phyloP scores from a whole-genome alignment of 1,139 yeast genomes.

The Petasospora rhodanensis region DNA sequence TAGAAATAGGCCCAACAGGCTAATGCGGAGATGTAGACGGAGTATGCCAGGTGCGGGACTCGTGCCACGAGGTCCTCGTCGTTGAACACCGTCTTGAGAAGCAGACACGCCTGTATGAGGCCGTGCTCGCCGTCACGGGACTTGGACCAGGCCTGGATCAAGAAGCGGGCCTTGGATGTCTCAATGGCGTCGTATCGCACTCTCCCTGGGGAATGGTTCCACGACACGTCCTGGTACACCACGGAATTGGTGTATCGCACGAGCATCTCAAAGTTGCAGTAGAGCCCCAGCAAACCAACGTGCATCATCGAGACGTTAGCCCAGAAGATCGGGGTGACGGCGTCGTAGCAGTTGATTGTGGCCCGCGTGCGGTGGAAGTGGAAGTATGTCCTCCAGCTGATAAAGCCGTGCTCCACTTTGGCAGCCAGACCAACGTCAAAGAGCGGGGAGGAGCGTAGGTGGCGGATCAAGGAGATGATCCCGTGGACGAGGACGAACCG shows the following conservation, averaged over 20 bases:
- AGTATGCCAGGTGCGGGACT: constrained; percentile 24
- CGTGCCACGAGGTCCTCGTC: constrained; percentile 22
- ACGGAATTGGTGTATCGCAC: constrained; percentile 9
- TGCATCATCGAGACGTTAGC: constrained; percentile 23
- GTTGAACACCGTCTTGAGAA: constrained; percentile 20
- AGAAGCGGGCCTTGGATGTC: constrained; percentile 13
- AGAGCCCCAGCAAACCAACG: constrained; percentile 20
- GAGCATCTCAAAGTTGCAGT: constrained; percentile 19
- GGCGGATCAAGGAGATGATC: constrained; percentile 35
- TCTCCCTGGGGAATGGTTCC: constrained; percentile 17
- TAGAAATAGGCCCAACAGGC: constrained; percentile 7
- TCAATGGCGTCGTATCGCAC: constrained; percentile 17
- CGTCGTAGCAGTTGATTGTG: constrained; percentile 23
- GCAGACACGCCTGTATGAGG: constrained; percentile 25
- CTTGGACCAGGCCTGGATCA: constrained; percentile 22
- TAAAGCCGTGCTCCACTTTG: constrained; percentile 33
- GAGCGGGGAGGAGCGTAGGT: constrained; percentile 28
- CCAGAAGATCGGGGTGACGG: constrained; percentile 27
- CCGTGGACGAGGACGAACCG: constrained; percentile 38
- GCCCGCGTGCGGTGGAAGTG: constrained; percentile 20
- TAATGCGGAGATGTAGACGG: constrained; percentile 15
- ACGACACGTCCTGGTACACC: constrained; percentile 1
- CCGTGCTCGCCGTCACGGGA: constrained; percentile 25
- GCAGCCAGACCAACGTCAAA: constrained; percentile 22
- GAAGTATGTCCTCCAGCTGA: constrained; percentile 37